phyloP scores from a whole-genome alignment of 1,284 basidiomycete species.

The Apiotrichum mycotoxinovorans region DNA sequence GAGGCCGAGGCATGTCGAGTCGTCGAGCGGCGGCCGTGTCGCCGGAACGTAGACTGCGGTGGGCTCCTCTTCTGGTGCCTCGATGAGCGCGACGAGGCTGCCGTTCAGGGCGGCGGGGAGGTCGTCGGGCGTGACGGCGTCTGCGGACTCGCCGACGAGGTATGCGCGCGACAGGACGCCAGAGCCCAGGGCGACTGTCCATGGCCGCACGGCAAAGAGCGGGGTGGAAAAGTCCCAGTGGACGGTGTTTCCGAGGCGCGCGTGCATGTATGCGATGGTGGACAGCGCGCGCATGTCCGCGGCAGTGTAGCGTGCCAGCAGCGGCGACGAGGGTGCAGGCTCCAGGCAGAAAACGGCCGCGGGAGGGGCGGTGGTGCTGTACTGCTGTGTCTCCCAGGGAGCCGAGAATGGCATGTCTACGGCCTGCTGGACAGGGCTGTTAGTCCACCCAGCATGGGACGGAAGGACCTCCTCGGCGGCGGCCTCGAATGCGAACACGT shows the following conservation, averaged over 20 bases:
- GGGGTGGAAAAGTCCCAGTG: constrained; percentile 69
- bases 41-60: constrained; percentile 58
- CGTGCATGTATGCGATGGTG: constrained; percentile 77
- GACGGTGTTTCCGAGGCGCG: constrained; percentile 34
- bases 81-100: constrained; percentile 70
- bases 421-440: constrained; percentile 23
- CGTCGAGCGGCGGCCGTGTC: constrained; percentile 56
- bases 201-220: constrained; percentile 65
- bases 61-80: constrained; percentile 26
- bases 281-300: constrained; percentile 70
- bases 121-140: constrained; percentile 68
- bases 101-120: constrained; percentile 71
- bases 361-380: neutral
- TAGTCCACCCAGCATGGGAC: constrained; percentile 27
- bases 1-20: constrained; percentile 64
- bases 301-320: constrained; percentile 59
- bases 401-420: constrained; percentile 16
- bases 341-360: constrained; percentile 25
- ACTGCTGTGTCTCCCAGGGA: neutral
- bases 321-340: constrained; percentile 40
- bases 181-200: constrained; percentile 58
- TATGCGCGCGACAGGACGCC: constrained; percentile 61
- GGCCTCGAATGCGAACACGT: constrained; percentile 59
- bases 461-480: constrained; percentile 8
- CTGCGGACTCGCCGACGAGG: constrained; percentile 65